Conservation (phyloP, 2,329 filamentous ascomycete genomes). For the Myriangium duriaei region DNA sequence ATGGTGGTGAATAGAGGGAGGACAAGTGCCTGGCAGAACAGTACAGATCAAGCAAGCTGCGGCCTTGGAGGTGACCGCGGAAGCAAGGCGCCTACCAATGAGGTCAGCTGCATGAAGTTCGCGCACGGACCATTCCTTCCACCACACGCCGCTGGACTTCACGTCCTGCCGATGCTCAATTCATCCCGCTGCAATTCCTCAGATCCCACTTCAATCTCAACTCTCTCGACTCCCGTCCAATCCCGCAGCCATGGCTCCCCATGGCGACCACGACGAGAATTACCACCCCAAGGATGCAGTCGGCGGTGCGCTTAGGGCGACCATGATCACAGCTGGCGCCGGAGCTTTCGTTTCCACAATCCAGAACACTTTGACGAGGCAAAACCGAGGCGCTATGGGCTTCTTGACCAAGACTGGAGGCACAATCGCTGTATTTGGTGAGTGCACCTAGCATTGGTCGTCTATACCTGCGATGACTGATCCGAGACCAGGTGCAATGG, state of each 20-base stretch:
- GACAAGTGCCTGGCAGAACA: neutral
- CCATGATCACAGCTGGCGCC: constrained; percentile 50
- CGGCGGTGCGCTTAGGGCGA: constrained; percentile 50
- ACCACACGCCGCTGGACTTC: constrained; percentile 8
- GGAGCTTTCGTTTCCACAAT: constrained; percentile 65
- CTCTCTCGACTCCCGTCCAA: neutral
- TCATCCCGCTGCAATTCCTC: neutral
- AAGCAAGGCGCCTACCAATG: neutral
- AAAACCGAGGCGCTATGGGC: constrained; percentile 68
- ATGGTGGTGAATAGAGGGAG: neutral
- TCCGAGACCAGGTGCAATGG: constrained; percentile 50
- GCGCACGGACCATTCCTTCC: constrained; percentile 5
- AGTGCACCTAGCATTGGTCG: constrained; percentile 15
- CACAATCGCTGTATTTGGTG: constrained; percentile 58
- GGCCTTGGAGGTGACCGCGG: neutral
- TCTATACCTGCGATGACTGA: constrained; percentile 2
- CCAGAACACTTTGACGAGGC: constrained; percentile 74
- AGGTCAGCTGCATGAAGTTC: constrained; percentile 2
- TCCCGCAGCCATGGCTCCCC: constrained; percentile 11
- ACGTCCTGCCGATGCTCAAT: neutral
- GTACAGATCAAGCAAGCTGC: neutral
- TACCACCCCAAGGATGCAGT: constrained; percentile 70
- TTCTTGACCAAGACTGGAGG: constrained; percentile 69
- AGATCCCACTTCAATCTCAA: neutral
- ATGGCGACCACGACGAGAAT: constrained; percentile 30